Evolutionary conservation across 768 basidiomycete genomes (phyloP), one percentile per base, ranked within the genome.

Genomic region (Infundibulicybe gibba): DNA sequence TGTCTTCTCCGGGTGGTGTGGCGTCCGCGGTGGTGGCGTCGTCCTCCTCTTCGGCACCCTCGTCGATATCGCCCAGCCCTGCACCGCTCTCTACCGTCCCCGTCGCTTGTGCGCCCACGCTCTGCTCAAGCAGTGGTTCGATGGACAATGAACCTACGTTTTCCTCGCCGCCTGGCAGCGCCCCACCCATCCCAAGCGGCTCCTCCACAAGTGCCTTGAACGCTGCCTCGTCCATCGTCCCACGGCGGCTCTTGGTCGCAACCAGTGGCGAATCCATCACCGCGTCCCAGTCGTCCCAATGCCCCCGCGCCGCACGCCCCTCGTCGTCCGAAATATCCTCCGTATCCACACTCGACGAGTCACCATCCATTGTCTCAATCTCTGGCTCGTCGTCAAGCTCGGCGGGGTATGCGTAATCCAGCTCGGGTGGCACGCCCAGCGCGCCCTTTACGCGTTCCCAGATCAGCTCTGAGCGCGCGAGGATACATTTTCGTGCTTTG

Each of bases 391-490:
- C 51, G 12, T 47, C 42, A 3, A 34, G 38, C 13, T 46, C 50
- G 6, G 51, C 50, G 11, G 39, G 54, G 12, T 44, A 41, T 12
- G 69, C 65, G 20, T 74, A 76, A 53, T 90, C 85, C 16, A 94
- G 71, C 56, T 94, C 91, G 0, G 85, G 85, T 9, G 93, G 92
- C 4, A 93, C 85, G 4, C 93, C 93, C 1, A 97, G 70, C 0
- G 89, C 91, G 25, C 82, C 86, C 57, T 93, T 94, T 57, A 94
- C 70, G 47, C 91, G 79, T 62, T 94, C 91, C 93, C 93, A 97
- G 46, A 94, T 84, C 34, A 92, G 79, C 57, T 94, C 92, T 12
- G 83, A 87, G 53, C 84, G 85, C 19, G 78, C 66, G 16, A 87
- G 71, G 55, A 95, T 78, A 55, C 90, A 92, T 45, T 74, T 76